Percentiles rank a stretch among this genome's conserved stretches.
Conservation (phyloP, 2,329 filamentous ascomycete species). For the Trichoderma oligosporum region DNA sequence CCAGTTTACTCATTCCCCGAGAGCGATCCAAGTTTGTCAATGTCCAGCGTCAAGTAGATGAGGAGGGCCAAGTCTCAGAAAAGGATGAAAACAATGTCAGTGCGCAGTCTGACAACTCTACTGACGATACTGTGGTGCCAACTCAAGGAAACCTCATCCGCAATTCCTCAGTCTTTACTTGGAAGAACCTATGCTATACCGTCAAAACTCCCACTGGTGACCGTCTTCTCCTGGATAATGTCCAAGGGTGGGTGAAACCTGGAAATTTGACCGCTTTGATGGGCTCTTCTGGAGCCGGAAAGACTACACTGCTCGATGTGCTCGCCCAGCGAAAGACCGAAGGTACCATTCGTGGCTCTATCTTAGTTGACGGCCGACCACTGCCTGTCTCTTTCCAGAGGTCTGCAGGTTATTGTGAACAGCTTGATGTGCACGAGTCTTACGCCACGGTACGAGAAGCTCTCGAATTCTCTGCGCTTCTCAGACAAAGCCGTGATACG, state of each 20-base stretch:
- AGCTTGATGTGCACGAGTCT: constrained; percentile 73
- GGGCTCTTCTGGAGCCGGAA: constrained; percentile 78
- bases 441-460: constrained; percentile 66
- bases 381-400: constrained; percentile 72
- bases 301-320: constrained; percentile 80
- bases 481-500: constrained; percentile 65
- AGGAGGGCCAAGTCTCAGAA: constrained; percentile 43
- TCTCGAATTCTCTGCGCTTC: constrained; percentile 59
- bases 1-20: constrained; percentile 58
- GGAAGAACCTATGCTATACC: constrained; percentile 68
- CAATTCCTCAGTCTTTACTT: constrained; percentile 68
- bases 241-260: constrained; percentile 80
- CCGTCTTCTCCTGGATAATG: constrained; percentile 70
- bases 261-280: constrained; percentile 76
- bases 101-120: constrained; percentile 7
- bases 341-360: constrained; percentile 69
- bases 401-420: constrained; percentile 75
- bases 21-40: constrained; percentile 46
- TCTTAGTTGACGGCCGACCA: constrained; percentile 70
- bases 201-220: constrained; percentile 59
- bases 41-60: constrained; percentile 39
- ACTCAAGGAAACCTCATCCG: constrained; percentile 43
- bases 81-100: constrained; percentile 21
- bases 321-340: constrained; percentile 76
- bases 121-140: constrained; percentile 24